These are phyloP conservation scores for Acacia crassicarpa DNA, from an alignment of 306 rosid species.

Conservation along the genomic window DNA sequence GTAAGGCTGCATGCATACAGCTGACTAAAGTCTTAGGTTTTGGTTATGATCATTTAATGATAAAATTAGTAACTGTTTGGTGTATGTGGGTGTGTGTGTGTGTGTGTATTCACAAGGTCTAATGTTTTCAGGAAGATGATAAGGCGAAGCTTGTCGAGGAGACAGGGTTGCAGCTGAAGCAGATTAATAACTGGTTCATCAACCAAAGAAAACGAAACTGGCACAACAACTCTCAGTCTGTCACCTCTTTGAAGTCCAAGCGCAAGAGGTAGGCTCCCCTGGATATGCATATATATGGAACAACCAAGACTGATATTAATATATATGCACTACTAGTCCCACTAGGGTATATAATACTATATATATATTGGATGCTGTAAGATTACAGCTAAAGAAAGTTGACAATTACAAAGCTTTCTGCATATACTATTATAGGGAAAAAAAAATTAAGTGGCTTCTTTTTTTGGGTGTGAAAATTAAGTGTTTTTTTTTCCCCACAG, in stretches of 20 bases:
- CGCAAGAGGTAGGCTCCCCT: conserved; percentile 71
- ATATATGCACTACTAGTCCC: background rate
- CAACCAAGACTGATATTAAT: background rate
- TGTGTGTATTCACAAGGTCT: no score
- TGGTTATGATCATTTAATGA: background rate
- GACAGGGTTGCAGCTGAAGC: conserved; percentile 98
- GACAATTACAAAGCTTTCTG: background rate
- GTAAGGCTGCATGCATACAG: no score
- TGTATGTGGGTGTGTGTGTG: no score
- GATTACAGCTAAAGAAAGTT: background rate
- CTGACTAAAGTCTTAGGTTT: background rate
- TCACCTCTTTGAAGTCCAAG: conserved; percentile 91
- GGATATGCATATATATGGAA: background rate
- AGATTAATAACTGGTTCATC: conserved; percentile 96
- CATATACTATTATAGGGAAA: background rate
- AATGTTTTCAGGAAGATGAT: conserved; percentile 99
- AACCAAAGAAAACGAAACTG: conserved; percentile 97
- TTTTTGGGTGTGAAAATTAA: background rate
- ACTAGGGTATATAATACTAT: background rate
- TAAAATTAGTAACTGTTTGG: no score
- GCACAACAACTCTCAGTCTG: conserved; percentile 94
- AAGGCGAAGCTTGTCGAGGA: conserved; percentile 98
- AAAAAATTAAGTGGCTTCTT: background rate
- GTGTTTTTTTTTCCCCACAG: background rate
- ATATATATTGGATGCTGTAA: background rate